These are phyloP conservation scores for Daldinia decipiens DNA, from an alignment of 495 filamentous ascomycete species.

Conservation along the genomic window DNA sequence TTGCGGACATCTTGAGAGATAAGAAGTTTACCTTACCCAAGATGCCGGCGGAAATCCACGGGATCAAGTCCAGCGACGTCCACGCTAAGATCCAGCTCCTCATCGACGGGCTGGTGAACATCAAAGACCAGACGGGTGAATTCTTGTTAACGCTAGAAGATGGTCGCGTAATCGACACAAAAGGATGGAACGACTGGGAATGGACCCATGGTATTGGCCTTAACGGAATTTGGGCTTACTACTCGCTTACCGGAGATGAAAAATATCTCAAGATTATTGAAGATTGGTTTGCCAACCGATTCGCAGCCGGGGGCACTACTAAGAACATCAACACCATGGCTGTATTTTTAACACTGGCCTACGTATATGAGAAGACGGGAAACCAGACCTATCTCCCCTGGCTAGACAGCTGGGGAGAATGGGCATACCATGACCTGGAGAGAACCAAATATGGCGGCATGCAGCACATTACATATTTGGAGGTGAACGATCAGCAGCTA, in stretches of 20 bases:
- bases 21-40: constrained; percentile 16
- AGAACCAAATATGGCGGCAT: constrained; percentile 76
- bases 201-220: constrained; percentile 84
- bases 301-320: constrained; percentile 73
- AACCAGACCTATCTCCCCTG: constrained; percentile 71
- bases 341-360: constrained; percentile 74
- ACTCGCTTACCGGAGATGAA: constrained; percentile 68
- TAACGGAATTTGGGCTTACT: constrained; percentile 82
- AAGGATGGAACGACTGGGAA: constrained; percentile 82
- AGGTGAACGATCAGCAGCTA: constrained; percentile 72
- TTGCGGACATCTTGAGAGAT: neutral
- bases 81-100: constrained; percentile 67
- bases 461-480: constrained; percentile 76
- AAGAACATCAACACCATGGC: constrained; percentile 88
- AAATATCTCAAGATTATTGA: constrained; percentile 67
- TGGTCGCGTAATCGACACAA: constrained; percentile 80
- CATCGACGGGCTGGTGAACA: constrained; percentile 74
- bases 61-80: constrained; percentile 57
- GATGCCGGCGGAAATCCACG: constrained; percentile 55
- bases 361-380: constrained; percentile 72
- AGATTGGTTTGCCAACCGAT: constrained; percentile 72
- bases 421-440: constrained; percentile 76
- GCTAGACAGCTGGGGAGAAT: constrained; percentile 79
- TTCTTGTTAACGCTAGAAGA: constrained; percentile 73
- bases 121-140: constrained; percentile 73